phyloP scores from a whole-genome alignment of 306 rosid genomes.

The Cicer arietinum region DNA sequence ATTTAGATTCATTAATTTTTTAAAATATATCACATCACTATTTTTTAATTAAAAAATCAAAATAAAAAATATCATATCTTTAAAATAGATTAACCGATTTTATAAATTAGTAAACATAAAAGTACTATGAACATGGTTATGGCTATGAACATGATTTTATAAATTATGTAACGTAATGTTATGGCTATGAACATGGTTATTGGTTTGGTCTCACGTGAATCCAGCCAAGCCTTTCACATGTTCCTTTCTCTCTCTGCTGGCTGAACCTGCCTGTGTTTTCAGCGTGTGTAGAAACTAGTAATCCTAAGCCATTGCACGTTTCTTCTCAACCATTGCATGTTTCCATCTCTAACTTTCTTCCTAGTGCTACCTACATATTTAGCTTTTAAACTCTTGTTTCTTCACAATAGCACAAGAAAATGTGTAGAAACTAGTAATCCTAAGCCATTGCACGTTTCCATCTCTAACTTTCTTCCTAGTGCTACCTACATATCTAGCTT shows the following conservation, averaged over 20 bases:
- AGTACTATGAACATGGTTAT: constrained; percentile 33
- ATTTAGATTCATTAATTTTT: no score
- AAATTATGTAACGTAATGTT: constrained; percentile 32
- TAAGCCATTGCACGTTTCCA: constrained; percentile 56
- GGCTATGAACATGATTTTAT: neutral
- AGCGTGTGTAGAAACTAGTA: neutral
- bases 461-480: constrained; percentile 9
- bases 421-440: constrained; percentile 6
- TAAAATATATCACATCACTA: no score
- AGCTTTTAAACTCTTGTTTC: neutral
- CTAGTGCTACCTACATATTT: neutral
- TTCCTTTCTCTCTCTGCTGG: constrained; percentile 40
- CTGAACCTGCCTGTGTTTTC: constrained; percentile 40
- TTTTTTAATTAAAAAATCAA: no score
- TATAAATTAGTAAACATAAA: neutral
- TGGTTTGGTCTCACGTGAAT: constrained; percentile 75
- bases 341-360: constrained; percentile 45
- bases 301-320: constrained; percentile 51
- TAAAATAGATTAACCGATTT: no score
- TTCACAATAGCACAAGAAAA: no score
- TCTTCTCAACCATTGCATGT: constrained; percentile 65
- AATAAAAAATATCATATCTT: no score
- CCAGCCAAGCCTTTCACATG: constrained; percentile 75
- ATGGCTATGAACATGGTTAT: constrained; percentile 21
- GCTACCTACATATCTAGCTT: neutral